A percentile compares a stretch with the other conserved stretches of the same genome.
Evolutionary conservation across 2,329 filamentous ascomycete species (phyloP).

Genomic region (Graphilbum fragrans): DNA sequence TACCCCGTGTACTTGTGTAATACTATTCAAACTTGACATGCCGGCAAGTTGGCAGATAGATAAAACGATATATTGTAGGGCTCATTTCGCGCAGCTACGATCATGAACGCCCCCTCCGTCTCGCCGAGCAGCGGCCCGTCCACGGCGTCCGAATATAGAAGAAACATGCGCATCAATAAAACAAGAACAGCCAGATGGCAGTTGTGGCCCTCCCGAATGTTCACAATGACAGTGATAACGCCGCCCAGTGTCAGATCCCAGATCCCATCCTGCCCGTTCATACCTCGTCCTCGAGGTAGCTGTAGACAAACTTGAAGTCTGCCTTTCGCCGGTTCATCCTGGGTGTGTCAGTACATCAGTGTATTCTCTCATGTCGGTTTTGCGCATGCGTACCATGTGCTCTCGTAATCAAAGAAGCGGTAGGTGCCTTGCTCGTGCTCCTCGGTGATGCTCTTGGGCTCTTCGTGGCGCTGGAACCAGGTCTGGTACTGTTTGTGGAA

Average conservation of each 20-base stretch:
- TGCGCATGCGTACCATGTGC: constrained; percentile 83
- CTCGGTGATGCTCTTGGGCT: constrained; percentile 96
- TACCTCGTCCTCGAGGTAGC: constrained; percentile 92
- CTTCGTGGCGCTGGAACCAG: constrained; percentile 97
- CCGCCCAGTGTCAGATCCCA: neutral
- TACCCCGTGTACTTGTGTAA: too few species aligned
- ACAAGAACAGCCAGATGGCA: neutral
- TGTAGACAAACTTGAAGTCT: constrained; percentile 97
- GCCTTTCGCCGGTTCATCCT: constrained; percentile 99
- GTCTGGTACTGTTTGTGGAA: constrained; percentile 99
- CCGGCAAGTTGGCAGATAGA: too few species aligned
- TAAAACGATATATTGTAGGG: too few species aligned
- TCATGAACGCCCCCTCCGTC: neutral
- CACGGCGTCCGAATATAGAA: neutral
- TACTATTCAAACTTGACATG: too few species aligned
- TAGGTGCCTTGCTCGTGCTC: constrained; percentile 99
- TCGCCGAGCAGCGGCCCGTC: neutral
- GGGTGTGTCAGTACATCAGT: constrained; percentile 2
- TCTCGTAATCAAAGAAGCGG: constrained; percentile 98
- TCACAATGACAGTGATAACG: neutral
- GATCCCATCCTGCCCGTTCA: constrained; percentile 18
- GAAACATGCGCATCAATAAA: neutral
- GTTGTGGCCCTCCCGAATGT: too few species aligned
- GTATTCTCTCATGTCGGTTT: too few species aligned
- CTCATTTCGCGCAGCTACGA: too few species aligned